Conservation (phyloP, 139 green algal species). For the Chlamydomonas schloesseri region DNA sequence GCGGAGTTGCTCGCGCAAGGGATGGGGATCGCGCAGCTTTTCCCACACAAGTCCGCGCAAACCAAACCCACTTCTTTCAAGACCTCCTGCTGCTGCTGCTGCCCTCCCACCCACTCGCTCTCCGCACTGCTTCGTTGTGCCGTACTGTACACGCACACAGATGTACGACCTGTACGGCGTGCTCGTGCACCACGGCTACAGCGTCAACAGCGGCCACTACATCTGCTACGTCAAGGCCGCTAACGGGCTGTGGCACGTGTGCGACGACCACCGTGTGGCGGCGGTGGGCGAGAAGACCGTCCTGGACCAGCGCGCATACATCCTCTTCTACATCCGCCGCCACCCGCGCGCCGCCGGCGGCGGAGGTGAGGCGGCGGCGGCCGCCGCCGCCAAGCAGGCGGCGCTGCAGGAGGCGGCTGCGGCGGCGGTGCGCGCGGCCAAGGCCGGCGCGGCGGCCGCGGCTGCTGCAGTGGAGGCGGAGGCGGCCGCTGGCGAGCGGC, state of each 20-base stretch:
- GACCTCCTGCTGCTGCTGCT: too few relatives aligned
- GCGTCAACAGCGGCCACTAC: conserved; percentile 92
- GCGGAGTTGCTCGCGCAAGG: too few relatives aligned
- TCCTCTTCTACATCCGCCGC: conserved; percentile 93
- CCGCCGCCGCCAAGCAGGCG: background rate
- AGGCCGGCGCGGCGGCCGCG: too few relatives aligned
- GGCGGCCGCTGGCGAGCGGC: background rate
- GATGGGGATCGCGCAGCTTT: too few relatives aligned
- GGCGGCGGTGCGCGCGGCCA: background rate
- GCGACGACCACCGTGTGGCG: conserved; percentile 84
- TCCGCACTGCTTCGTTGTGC: too few relatives aligned
- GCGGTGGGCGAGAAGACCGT: conserved; percentile 62
- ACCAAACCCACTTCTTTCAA: too few relatives aligned
- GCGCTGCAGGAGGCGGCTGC: background rate
- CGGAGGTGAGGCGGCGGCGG: background rate
- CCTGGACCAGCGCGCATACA: conserved; percentile 92
- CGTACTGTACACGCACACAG: conserved; percentile 24
- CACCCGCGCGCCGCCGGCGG: conserved; percentile 15
- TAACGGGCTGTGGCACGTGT: conserved; percentile 88
- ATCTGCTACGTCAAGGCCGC: conserved; percentile 85
- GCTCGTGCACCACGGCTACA: conserved; percentile 91
- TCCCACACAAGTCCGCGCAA: too few relatives aligned
- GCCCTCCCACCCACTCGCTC: too few relatives aligned
- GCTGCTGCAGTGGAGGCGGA: background rate
- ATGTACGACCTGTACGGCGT: conserved; percentile 91